Evolutionary conservation across 768 basidiomycete genomes (phyloP).

Genomic region (Trametes maxima): DNA sequence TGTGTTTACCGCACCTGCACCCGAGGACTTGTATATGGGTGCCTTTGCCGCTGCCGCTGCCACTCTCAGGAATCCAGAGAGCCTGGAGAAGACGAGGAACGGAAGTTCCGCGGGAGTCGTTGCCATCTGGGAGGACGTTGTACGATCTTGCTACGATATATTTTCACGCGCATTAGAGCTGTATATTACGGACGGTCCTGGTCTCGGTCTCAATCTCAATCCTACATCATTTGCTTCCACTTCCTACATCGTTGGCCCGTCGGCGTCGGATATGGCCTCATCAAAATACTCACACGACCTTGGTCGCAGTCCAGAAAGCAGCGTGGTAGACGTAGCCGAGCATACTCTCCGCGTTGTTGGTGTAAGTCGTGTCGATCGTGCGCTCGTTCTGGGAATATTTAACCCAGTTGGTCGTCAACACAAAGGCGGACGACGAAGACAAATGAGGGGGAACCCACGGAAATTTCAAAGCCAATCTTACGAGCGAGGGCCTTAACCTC

Average conservation of each 20-base stretch:
- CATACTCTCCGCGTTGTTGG: conserved; percentile 79
- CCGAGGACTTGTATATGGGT: too few species aligned
- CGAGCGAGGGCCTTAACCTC: conserved; percentile 79
- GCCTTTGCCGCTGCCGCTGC: too few species aligned
- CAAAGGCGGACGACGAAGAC: neutral
- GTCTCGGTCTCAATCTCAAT: neutral
- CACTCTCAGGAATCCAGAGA: too few species aligned
- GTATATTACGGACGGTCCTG: neutral
- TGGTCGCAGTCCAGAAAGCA: conserved; percentile 81
- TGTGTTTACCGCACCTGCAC: neutral
- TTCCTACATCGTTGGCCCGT: too few species aligned
- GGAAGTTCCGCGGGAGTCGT: too few species aligned
- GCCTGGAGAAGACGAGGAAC: too few species aligned
- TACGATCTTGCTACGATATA: neutral
- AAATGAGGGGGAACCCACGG: conserved; percentile 48
- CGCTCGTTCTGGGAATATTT: conserved; percentile 64
- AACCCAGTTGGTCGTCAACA: too few species aligned
- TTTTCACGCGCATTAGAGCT: neutral
- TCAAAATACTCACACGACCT: conserved; percentile 25
- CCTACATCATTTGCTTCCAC: too few species aligned
- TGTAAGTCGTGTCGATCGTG: conserved; percentile 83
- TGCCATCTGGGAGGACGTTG: neutral
- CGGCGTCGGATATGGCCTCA: too few species aligned
- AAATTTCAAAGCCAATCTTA: conserved; percentile 79
- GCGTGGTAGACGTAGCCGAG: conserved; percentile 83